Percentiles rank a stretch among this genome's conserved stretches.
Evolutionary conservation across 805 yeast species (phyloP).

Genomic region (Komagataella pastoris): DNA sequence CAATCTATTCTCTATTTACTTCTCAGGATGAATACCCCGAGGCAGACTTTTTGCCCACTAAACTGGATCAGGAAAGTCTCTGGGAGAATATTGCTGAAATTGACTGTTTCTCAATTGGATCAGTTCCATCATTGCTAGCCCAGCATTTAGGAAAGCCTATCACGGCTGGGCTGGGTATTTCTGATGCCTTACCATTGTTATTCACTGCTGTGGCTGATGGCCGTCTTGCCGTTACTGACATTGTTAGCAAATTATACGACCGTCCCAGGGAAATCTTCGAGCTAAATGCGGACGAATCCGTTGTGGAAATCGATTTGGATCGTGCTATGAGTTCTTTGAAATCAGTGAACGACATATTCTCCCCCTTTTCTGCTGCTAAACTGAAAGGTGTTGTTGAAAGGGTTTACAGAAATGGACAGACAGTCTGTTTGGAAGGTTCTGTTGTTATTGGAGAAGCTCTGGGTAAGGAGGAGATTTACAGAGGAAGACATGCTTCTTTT

Average conservation of each 20-base stretch:
- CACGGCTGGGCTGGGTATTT: slow-evolving; percentile 63
- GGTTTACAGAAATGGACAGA: slow-evolving; percentile 65
- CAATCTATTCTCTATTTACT: slow-evolving; percentile 67
- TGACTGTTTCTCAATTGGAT: slow-evolving; percentile 84
- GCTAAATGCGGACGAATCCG: slow-evolving; percentile 67
- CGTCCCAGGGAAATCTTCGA: slow-evolving; percentile 77
- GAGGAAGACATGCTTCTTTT: slow-evolving; percentile 27
- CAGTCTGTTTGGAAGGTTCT: slow-evolving; percentile 77
- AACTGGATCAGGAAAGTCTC: slow-evolving; percentile 66
- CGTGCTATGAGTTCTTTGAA: slow-evolving; percentile 35
- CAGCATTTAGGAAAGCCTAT: slow-evolving; percentile 45
- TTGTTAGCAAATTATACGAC: slow-evolving; percentile 60
- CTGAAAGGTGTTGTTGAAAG: slow-evolving; percentile 81
- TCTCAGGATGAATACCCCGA: slow-evolving; percentile 61
- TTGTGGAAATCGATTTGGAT: slow-evolving; percentile 76
- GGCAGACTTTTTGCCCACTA: slow-evolving; percentile 64
- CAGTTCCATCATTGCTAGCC: slow-evolving; percentile 62
- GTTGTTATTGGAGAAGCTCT: slow-evolving; percentile 41
- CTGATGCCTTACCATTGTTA: slow-evolving; percentile 72
- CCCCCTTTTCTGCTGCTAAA: slow-evolving; percentile 38
- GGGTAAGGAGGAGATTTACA: slow-evolving; percentile 44
- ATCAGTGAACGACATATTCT: slow-evolving; percentile 27
- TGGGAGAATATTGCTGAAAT: slow-evolving; percentile 65
- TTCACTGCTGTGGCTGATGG: slow-evolving; percentile 69
- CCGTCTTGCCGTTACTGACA: slow-evolving; percentile 58